Percentiles rank a stretch among this genome's conserved stretches.
Evolutionary conservation across 2,329 filamentous ascomycete genomes (phyloP).

Genomic region (Fusarium chaquense): DNA sequence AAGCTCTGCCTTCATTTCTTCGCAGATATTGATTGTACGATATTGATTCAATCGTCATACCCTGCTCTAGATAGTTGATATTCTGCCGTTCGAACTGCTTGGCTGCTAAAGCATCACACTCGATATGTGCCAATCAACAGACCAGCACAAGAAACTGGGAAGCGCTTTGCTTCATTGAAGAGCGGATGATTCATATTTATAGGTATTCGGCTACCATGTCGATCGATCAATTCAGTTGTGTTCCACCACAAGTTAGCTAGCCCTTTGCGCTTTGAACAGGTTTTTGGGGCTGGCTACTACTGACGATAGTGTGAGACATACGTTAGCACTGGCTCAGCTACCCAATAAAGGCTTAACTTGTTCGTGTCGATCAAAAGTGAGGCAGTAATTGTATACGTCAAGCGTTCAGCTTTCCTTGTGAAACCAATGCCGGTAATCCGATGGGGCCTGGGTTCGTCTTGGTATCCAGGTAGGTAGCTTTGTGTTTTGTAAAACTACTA

Average conservation of each 20-base stretch:
- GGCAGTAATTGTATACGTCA: not conserved
- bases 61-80: not conserved
- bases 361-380: not conserved
- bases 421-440: not conserved
- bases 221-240: not conserved
- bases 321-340: conserved; percentile 12
- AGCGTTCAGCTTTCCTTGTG: not conserved
- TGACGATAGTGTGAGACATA: conserved; percentile 14
- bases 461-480: not conserved
- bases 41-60: not conserved
- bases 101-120: not conserved
- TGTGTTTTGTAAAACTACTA: not conserved
- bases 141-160: not conserved
- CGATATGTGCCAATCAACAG: not conserved
- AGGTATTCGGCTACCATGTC: not conserved
- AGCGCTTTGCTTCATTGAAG: not conserved
- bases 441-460: not conserved
- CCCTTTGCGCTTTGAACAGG: not conserved
- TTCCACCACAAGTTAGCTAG: conserved; percentile 2
- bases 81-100: not conserved
- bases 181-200: not conserved
- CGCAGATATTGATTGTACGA: too few relatives aligned
- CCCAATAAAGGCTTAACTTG: not conserved
- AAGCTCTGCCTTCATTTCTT: conserved; percentile 20
- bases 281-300: not conserved